These are phyloP conservation scores for Cystobasidium ongulense DNA, from an alignment of 768 basidiomycete genomes.

Conservation along the genomic window DNA sequence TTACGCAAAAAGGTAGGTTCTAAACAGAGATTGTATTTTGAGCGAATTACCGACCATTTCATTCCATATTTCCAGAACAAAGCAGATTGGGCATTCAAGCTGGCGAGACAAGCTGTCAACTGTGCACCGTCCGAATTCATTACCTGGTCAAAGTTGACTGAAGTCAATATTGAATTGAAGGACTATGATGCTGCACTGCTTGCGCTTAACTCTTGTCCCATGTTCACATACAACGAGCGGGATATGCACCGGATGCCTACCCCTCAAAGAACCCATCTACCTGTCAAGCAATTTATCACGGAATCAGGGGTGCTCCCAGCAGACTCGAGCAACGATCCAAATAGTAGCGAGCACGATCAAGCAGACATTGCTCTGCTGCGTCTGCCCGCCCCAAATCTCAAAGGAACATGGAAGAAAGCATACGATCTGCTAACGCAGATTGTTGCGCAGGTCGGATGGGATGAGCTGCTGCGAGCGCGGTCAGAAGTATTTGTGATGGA, in stretches of 20 bases:
- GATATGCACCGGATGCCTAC: slow-evolving; percentile 80
- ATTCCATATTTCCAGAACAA: slow-evolving; percentile 50
- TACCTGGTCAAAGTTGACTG: slow-evolving; percentile 96
- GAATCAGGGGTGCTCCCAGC: slow-evolving; percentile 67
- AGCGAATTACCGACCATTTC: background rate
- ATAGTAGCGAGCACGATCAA: slow-evolving; percentile 72
- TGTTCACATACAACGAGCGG: slow-evolving; percentile 98
- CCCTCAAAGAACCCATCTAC: slow-evolving; percentile 72
- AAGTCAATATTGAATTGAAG: slow-evolving; percentile 81
- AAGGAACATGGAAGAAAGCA: slow-evolving; percentile 92
- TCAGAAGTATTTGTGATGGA: slow-evolving; percentile 98
- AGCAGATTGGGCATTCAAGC: slow-evolving; percentile 75
- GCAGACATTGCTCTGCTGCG: slow-evolving; percentile 88
- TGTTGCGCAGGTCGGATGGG: slow-evolving; percentile 94
- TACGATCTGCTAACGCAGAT: slow-evolving; percentile 82
- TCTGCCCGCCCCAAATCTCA: slow-evolving; percentile 85
- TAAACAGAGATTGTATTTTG: background rate
- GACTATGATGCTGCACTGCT: slow-evolving; percentile 62
- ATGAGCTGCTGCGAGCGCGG: slow-evolving; percentile 90
- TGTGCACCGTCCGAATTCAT: slow-evolving; percentile 98
- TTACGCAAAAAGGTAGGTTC: slow-evolving; percentile 60
- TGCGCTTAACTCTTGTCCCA: slow-evolving; percentile 54
- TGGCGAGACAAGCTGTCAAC: slow-evolving; percentile 91
- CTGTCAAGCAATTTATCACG: slow-evolving; percentile 72
- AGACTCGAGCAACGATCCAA: slow-evolving; percentile 48